Conservation (phyloP, 139 green algal genomes). For the Volvox reticuliferus region DNA sequence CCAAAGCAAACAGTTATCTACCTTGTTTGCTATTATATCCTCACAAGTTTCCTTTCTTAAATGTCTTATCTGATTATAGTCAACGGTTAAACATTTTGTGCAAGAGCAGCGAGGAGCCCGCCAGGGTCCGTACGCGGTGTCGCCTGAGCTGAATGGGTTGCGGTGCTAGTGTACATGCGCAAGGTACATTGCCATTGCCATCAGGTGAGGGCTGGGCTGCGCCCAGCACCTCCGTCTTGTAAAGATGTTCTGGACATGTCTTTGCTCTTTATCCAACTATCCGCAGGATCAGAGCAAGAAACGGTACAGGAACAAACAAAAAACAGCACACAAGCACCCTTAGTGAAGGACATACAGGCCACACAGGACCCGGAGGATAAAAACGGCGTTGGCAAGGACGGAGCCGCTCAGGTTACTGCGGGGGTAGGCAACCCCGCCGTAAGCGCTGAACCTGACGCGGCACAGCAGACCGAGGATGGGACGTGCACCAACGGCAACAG, state of each 20-base stretch:
- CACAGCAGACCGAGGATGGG: no score
- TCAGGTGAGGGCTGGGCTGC: constrained; percentile 9
- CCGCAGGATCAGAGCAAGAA: neutral
- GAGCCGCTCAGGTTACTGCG: neutral
- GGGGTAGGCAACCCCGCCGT: neutral
- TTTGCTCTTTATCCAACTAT: neutral
- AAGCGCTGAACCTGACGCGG: neutral
- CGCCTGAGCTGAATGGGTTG: constrained; percentile 29
- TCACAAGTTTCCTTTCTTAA: no score
- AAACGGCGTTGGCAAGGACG: neutral
- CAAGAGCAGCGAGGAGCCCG: neutral
- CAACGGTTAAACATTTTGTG: no score
- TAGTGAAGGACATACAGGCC: neutral
- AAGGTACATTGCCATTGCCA: constrained; percentile 14
- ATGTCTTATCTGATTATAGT: no score
- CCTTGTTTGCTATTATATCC: no score
- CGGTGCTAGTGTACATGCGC: constrained; percentile 17
- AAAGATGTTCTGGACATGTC: neutral
- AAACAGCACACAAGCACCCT: neutral
- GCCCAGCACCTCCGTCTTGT: neutral
- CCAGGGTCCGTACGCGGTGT: neutral
- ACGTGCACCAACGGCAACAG: no score
- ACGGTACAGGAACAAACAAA: no score
- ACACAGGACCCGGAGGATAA: neutral
- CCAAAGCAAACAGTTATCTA: no score